Conservation (phyloP, 2,329 filamentous ascomycete genomes). For the Penicillium brasilianum region DNA sequence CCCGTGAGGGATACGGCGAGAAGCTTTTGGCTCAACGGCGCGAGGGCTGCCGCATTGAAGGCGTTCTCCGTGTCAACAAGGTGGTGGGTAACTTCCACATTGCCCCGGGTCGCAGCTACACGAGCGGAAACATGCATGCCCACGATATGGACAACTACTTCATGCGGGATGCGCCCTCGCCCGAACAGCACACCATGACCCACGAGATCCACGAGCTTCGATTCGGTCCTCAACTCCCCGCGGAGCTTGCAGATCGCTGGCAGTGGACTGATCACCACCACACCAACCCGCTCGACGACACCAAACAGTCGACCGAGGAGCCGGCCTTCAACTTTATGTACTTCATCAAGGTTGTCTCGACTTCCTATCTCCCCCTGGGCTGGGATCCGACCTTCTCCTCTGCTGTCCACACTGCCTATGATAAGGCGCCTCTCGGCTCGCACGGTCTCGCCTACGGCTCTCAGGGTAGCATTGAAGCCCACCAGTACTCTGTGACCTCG, state of each 20-base stretch:
- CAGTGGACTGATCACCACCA: slow-evolving; percentile 90
- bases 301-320: slow-evolving; percentile 76
- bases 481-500: slow-evolving; percentile 97
- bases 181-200: slow-evolving; percentile 80
- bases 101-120: slow-evolving; percentile 93
- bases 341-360: slow-evolving; percentile 97
- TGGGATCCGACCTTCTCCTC: slow-evolving; percentile 69
- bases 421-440: slow-evolving; percentile 68
- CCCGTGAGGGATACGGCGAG: slow-evolving; percentile 90
- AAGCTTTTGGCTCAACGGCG: slow-evolving; percentile 83
- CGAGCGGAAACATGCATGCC: slow-evolving; percentile 94
- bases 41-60: slow-evolving; percentile 94
- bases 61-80: slow-evolving; percentile 93
- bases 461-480: slow-evolving; percentile 88
- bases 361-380: slow-evolving; percentile 89
- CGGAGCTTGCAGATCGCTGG: slow-evolving; percentile 63
- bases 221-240: slow-evolving; percentile 89
- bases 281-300: slow-evolving; percentile 82
- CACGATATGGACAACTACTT: slow-evolving; percentile 98
- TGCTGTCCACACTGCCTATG: slow-evolving; percentile 46
- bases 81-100: slow-evolving; percentile 99
- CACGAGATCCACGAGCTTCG: slow-evolving; percentile 87
- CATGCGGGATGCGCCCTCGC: slow-evolving; percentile 64
- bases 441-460: slow-evolving; percentile 68
- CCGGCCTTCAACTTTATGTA: slow-evolving; percentile 97